Evolutionary conservation across 768 basidiomycete species (phyloP), one percentile per base, ranked within the genome.

Genomic region (Agaricus blazei): DNA sequence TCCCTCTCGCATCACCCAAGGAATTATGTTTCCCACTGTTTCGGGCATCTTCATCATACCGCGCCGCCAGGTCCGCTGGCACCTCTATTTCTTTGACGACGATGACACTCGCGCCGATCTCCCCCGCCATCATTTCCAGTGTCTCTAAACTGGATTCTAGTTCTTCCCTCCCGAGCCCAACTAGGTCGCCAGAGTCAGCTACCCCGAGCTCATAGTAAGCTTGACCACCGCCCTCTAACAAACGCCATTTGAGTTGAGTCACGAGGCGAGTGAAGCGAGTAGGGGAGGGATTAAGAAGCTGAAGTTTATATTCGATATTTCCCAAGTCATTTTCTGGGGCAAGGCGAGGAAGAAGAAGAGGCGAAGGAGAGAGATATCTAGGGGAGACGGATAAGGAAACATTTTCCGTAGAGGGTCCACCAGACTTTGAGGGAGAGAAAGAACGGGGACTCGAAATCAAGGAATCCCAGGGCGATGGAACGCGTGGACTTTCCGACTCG

Each of bases 161-260:
- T 67, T 95, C 88, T 2, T 70, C 68, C 58, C 81, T 74, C 3
- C 80, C 75, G 4, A 98, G 79, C 1, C 95, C 95, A 49, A 97
- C 79, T 28, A 97, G 83, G 3, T 84, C 81, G 1, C 95, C 95
- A 1, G 89, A 88, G 66, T 98, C 95, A 24, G 88, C 85, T 0
- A 98, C 88, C 1, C 83, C 84, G 9, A 87, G 77, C 59, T 93
- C 91, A 58, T 93, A 93, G 66, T 89, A 86, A 0, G 91, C 90
- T 63, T 86, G 84, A 0, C 90, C 90, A 1, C 87, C 84, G 14
- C 92, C 92, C 66, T 93, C 88, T 47, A 90, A 80, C 8, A 94
- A 78, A 2, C 95, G 82, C 94, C 96, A 98, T 65, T 96, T 94
- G 70, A 97, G 83, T 71, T 98, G 95, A 0, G 95, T 98, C 53